These are phyloP conservation scores for Melocanna baccifera DNA, from an alignment of 176 grass and related monocot genomes.

Conservation along the genomic window DNA sequence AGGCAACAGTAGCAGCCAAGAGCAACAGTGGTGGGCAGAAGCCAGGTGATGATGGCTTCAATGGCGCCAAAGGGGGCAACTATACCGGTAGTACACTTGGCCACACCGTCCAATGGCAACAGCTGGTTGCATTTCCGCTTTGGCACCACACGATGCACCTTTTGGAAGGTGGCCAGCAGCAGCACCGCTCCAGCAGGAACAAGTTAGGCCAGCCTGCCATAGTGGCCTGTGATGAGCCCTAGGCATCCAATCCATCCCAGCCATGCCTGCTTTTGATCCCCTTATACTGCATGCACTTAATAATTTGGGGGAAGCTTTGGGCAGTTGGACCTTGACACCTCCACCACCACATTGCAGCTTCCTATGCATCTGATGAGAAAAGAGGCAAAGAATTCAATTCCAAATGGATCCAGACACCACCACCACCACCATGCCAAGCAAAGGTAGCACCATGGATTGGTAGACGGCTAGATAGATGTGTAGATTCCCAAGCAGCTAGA, in stretches of 20 bases:
- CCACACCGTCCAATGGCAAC: neutral
- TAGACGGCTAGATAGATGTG: neutral
- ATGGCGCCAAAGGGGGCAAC: neutral
- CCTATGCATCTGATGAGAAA: neutral
- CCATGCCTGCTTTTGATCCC: neutral
- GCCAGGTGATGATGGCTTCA: neutral
- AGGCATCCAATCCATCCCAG: constrained; percentile 1
- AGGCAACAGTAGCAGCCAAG: neutral
- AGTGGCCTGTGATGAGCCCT: neutral
- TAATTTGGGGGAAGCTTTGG: neutral
- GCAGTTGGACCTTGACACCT: constrained; percentile 31
- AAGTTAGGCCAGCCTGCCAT: constrained; percentile 33
- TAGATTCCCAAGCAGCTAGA: constrained; percentile 11
- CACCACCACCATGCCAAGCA: constrained; percentile 25
- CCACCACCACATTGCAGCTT: neutral
- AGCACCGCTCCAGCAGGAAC: neutral
- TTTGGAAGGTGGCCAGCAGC: constrained; percentile 14
- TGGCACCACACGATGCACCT: neutral
- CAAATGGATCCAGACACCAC: constrained; percentile 23
- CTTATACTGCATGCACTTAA: neutral
- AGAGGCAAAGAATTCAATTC: constrained; percentile 26
- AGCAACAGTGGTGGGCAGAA: neutral
- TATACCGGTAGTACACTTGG: neutral
- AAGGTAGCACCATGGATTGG: constrained; percentile 20
- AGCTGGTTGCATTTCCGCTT: neutral